phyloP scores from a whole-genome alignment of 495 filamentous ascomycete species.

The Lophiotrema nucula region DNA sequence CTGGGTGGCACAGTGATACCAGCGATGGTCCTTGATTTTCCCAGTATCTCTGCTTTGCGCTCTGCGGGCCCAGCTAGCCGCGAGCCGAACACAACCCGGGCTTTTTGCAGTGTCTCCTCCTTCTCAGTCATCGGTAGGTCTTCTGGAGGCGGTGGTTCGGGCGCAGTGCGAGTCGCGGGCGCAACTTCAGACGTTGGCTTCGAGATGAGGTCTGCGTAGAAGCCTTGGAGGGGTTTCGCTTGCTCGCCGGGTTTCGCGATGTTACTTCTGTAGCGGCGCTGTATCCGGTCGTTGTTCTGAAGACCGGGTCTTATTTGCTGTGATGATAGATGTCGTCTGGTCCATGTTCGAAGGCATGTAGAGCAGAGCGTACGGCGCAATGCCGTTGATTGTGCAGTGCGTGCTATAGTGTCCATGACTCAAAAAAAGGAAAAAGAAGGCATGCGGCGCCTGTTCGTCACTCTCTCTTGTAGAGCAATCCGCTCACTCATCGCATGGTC shows the following conservation, averaged over 20 bases:
- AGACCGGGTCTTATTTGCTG: conserved; percentile 14
- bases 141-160: conserved; percentile 41
- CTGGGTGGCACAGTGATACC: conserved; percentile 78
- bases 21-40: conserved; percentile 62
- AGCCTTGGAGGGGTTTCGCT: conserved; percentile 32
- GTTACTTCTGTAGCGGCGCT: conserved; percentile 22
- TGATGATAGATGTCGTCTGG: not conserved
- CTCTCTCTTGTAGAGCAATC: no score
- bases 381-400: conserved; percentile 5
- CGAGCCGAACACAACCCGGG: conserved; percentile 73
- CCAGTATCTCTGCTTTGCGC: conserved; percentile 58
- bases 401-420: conserved; percentile 11
- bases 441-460: not conserved
- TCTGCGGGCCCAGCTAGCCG: conserved; percentile 69
- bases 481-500: not conserved
- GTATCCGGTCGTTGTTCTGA: conserved; percentile 33
- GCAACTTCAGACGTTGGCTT: conserved; percentile 44
- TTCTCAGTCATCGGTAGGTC: conserved; percentile 37
- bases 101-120: conserved; percentile 45
- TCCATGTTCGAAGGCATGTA: conserved; percentile 8
- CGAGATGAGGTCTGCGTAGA: conserved; percentile 45
- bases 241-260: conserved; percentile 33
- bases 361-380: conserved; percentile 22
- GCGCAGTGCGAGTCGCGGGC: conserved; percentile 40
- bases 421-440: not conserved